These are phyloP conservation scores for Hirsutella thompsonii DNA, from an alignment of 2,329 filamentous ascomycete species.

Conservation along the genomic window DNA sequence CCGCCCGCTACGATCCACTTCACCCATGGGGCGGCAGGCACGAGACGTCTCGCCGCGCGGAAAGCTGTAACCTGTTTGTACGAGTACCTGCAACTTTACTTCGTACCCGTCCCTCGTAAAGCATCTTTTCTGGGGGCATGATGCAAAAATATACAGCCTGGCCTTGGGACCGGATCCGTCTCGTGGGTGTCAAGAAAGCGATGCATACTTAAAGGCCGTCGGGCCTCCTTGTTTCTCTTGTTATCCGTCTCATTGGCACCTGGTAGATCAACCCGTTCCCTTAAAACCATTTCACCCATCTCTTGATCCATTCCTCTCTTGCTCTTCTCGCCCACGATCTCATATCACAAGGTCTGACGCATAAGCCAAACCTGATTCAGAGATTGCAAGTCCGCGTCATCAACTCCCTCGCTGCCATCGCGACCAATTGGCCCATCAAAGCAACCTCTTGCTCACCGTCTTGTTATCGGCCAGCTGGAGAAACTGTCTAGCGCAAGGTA, in stretches of 20 bases:
- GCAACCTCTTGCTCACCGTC: too few relatives aligned
- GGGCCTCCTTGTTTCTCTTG: conserved; percentile 1
- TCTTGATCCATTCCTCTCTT: neutral
- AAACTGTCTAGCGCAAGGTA: too few relatives aligned
- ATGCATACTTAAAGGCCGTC: conserved; percentile 7
- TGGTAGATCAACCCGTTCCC: too few relatives aligned
- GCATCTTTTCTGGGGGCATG: conserved; percentile 3
- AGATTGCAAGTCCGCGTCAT: too few relatives aligned
- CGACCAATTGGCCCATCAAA: too few relatives aligned
- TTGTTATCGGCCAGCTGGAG: too few relatives aligned
- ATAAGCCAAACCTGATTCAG: too few relatives aligned
- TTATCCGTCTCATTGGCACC: neutral
- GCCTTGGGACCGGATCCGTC: neutral
- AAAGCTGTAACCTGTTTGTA: neutral
- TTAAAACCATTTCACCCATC: neutral
- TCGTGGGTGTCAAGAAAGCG: neutral
- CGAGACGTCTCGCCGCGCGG: conserved; percentile 6
- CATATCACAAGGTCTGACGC: too few relatives aligned
- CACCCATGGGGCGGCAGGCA: conserved; percentile 6
- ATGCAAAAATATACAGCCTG: neutral
- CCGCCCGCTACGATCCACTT: conserved; percentile 3
- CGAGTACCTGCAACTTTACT: conserved; percentile 1
- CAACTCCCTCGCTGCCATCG: too few relatives aligned
- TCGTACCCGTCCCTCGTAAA: conserved; percentile 4
- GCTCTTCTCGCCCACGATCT: neutral